Evolutionary conservation across 306 rosid genomes (phyloP).

Genomic region (Quercus mongolica): DNA sequence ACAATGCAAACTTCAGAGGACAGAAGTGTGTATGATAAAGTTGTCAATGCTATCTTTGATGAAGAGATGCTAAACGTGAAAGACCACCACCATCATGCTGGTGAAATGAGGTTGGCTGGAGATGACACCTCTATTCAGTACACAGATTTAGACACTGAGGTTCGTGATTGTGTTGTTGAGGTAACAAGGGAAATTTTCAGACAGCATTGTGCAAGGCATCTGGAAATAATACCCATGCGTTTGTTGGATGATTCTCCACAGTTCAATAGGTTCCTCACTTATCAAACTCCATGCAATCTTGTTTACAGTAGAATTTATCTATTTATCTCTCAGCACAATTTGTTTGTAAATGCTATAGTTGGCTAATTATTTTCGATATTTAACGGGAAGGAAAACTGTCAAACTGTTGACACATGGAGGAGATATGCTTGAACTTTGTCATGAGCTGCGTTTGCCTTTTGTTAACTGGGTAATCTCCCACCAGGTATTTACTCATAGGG

Average conservation of each 20-base stretch:
- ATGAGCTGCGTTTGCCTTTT: constrained; percentile 86
- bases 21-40: constrained; percentile 74
- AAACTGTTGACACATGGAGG: constrained; percentile 94
- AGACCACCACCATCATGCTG: constrained; percentile 51
- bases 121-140: constrained; percentile 55
- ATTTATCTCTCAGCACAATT: constrained; percentile 10
- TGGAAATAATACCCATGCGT: constrained; percentile 65
- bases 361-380: constrained; percentile 27
- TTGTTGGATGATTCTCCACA: constrained; percentile 73
- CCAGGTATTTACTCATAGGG: constrained; percentile 52
- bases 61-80: constrained; percentile 58
- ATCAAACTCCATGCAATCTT: constrained; percentile 17
- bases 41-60: constrained; percentile 80
- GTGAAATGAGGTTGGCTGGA: constrained; percentile 46
- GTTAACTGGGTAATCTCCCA: constrained; percentile 66
- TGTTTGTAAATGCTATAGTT: constrained; percentile 9
- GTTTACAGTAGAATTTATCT: constrained; percentile 8
- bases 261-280: constrained; percentile 61
- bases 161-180: constrained; percentile 79
- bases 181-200: constrained; percentile 65
- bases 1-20: constrained; percentile 91
- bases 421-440: constrained; percentile 90
- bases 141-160: constrained; percentile 70
- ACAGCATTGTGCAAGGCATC: constrained; percentile 82
- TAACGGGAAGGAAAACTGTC: constrained; percentile 70